A percentile compares a stretch with the other conserved stretches of the same genome.
These are phyloP conservation scores for Cercospora sp. DNA, from an alignment of 2,329 filamentous ascomycete genomes.

Conservation along the genomic window DNA sequence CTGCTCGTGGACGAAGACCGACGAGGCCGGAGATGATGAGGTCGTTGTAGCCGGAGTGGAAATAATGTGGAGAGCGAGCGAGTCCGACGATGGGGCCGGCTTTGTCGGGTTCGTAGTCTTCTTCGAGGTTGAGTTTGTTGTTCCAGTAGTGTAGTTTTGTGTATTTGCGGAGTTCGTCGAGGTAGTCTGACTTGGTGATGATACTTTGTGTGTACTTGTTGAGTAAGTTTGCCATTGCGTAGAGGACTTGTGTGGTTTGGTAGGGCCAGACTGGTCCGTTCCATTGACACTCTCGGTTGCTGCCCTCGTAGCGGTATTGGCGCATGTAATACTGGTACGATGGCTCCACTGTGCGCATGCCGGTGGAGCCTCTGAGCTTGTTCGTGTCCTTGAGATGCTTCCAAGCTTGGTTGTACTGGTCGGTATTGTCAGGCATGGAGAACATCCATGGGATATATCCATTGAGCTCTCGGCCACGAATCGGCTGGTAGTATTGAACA, in stretches of 20 bases:
- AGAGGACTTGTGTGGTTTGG: conserved; percentile 46
- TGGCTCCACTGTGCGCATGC: conserved; percentile 48
- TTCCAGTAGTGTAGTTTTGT: conserved; percentile 44
- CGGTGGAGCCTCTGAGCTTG: conserved; percentile 41
- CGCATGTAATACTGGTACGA: conserved; percentile 51
- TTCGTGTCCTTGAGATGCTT: conserved; percentile 41
- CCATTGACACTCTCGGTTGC: conserved; percentile 49
- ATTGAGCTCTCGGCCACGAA: conserved; percentile 48
- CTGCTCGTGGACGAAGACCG: conserved; percentile 44
- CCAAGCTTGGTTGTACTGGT: conserved; percentile 43
- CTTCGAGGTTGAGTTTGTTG: conserved; percentile 44
- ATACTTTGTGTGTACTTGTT: conserved; percentile 43
- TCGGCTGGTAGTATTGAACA: conserved; percentile 45
- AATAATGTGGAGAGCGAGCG: conserved; percentile 48
- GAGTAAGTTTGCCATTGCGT: conserved; percentile 47
- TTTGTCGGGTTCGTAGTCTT: conserved; percentile 50
- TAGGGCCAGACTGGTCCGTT: conserved; percentile 51
- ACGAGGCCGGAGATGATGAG: conserved; percentile 46
- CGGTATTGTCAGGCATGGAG: conserved; percentile 44
- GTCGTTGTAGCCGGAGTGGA: conserved; percentile 50
- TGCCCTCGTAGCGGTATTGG: conserved; percentile 44
- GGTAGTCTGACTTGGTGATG: conserved; percentile 41
- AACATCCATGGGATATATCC: conserved; percentile 50
- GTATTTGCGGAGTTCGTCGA: conserved; percentile 42
- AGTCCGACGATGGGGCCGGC: conserved; percentile 46